Evolutionary conservation across 345 rosid genomes (phyloP).

Genomic region (Populus deltoides): DNA sequence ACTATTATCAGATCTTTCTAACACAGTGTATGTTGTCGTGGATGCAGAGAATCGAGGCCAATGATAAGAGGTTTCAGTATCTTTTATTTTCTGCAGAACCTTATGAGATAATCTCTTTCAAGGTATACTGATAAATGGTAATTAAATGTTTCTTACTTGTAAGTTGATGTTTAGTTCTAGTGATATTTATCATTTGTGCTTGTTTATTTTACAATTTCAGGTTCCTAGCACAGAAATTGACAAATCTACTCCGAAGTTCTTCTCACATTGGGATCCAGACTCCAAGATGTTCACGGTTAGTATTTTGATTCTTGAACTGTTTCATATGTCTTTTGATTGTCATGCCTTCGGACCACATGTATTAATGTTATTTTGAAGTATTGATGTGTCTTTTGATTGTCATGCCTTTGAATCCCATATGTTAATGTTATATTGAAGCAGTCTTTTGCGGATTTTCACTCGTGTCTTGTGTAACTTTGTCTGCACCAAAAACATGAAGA

Average conservation of each 20-base stretch:
- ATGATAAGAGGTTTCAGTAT: constrained; percentile 87
- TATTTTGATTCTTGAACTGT: constrained; percentile 4
- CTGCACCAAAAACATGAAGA: neutral
- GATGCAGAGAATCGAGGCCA: constrained; percentile 74
- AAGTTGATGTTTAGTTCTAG: neutral
- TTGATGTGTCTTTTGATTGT: neutral
- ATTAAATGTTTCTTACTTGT: neutral
- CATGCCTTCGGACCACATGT: neutral
- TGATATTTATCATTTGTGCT: neutral
- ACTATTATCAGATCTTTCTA: neutral
- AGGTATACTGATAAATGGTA: constrained; percentile 39
- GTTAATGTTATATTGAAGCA: neutral
- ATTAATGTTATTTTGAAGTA: neutral
- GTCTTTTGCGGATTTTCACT: neutral
- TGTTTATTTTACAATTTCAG: constrained; percentile 33
- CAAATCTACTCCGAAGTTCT: constrained; percentile 94
- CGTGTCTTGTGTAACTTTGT: neutral
- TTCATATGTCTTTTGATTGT: neutral
- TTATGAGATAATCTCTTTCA: constrained; percentile 92
- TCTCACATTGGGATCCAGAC: constrained; percentile 98
- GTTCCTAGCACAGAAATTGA: constrained; percentile 99
- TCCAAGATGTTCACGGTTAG: constrained; percentile 97
- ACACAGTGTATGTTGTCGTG: constrained; percentile 3
- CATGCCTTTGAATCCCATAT: neutral
- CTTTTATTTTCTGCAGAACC: constrained; percentile 97